Evolutionary conservation across 805 yeast species (phyloP).

Genomic region (Metschnikowia drakensbergensis): DNA sequence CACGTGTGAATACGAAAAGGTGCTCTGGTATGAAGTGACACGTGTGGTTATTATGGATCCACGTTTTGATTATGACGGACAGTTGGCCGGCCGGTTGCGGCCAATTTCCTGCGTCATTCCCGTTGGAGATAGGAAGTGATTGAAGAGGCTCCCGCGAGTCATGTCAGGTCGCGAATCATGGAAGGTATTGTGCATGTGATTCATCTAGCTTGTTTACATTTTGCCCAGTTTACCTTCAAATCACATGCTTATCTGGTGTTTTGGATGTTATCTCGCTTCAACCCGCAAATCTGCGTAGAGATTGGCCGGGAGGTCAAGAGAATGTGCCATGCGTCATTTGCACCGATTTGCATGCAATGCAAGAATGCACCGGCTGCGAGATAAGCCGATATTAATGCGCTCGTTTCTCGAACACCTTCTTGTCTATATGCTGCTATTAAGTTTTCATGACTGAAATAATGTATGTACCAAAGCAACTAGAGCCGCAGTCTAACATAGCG

Average conservation of each 20-base stretch:
- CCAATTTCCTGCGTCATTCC: not conserved
- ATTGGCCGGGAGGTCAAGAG: not conserved
- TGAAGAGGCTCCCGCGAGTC: not conserved
- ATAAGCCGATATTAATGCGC: not conserved
- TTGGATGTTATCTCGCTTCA: not conserved
- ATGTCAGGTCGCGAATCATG: not conserved
- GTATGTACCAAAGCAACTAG: too few relatives aligned
- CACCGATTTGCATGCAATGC: not conserved
- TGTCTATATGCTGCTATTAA: too few relatives aligned
- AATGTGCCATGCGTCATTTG: not conserved
- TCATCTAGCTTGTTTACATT: not conserved
- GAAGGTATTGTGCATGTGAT: not conserved
- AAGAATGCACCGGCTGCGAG: not conserved
- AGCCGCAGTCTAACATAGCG: too few relatives aligned
- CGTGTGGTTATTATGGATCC: not conserved
- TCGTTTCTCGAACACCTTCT: not conserved
- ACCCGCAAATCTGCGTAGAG: not conserved
- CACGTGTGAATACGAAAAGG: too few relatives aligned
- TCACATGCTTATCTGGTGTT: not conserved
- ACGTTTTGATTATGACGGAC: too few relatives aligned
- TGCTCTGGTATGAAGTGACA: not conserved
- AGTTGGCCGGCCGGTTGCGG: not conserved
- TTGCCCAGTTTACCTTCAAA: not conserved
- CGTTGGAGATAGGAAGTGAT: not conserved
- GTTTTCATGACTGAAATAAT: too few relatives aligned